Conservation (phyloP, 805 yeast genomes). For the Dipodascopsis tothii region DNA sequence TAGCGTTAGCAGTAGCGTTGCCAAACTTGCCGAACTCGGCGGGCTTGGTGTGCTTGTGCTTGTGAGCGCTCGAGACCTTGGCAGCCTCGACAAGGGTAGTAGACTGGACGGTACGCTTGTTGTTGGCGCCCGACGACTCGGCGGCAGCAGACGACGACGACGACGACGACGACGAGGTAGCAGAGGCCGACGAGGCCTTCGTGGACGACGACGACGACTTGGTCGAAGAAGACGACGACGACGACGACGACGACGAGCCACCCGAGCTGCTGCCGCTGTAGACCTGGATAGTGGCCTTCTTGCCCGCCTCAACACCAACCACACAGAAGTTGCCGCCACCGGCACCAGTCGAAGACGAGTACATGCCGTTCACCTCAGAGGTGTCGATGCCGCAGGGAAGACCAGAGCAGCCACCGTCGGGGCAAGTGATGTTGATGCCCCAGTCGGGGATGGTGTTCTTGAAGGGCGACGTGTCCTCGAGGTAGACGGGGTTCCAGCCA, state of each 20-base stretch:
- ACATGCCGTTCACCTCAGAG: slow-evolving; percentile 47
- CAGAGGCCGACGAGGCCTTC: background rate
- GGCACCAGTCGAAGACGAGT: slow-evolving; percentile 44
- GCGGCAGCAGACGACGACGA: background rate
- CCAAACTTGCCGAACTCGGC: too few relatives aligned
- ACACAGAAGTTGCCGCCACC: slow-evolving; percentile 78
- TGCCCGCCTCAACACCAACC: slow-evolving; percentile 59
- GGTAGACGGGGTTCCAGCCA: slow-evolving; percentile 85
- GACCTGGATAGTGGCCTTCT: slow-evolving; percentile 66
- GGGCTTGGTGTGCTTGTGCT: too few relatives aligned
- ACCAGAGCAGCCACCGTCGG: slow-evolving; percentile 65
- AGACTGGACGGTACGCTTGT: too few relatives aligned
- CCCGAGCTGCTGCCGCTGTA: slow-evolving; percentile 34
- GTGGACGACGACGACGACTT: background rate
- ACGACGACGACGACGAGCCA: slow-evolving; percentile 13
- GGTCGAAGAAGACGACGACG: background rate
- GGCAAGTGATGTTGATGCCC: slow-evolving; percentile 70
- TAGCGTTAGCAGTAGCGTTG: too few relatives aligned
- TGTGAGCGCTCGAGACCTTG: too few relatives aligned
- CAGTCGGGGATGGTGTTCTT: slow-evolving; percentile 34
- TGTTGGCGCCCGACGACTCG: background rate
- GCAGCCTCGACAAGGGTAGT: too few relatives aligned
- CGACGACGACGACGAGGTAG: background rate
- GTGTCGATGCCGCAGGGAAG: slow-evolving; percentile 79
- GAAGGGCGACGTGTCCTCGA: slow-evolving; percentile 53